Percentiles rank a stretch among this genome's conserved stretches.
Evolutionary conservation across 2,329 filamentous ascomycete species (phyloP).

Genomic region (Diplocarpon mali): DNA sequence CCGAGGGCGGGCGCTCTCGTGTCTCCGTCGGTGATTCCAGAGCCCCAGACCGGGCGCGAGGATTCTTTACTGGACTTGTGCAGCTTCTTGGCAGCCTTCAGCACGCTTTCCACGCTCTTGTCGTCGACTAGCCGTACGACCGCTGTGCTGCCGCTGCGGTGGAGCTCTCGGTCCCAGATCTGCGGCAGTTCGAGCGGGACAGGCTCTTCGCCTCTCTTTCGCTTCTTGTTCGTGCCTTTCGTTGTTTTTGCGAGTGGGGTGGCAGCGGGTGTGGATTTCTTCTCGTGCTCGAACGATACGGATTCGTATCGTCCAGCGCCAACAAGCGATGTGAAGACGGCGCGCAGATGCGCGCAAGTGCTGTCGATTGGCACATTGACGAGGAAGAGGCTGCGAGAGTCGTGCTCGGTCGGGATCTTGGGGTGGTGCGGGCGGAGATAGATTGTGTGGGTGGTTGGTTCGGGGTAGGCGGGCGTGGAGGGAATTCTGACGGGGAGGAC

Average conservation of each 20-base stretch:
- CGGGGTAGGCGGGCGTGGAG: slow-evolving; percentile 45
- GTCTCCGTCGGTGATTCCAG: slow-evolving; percentile 35
- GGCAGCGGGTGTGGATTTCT: slow-evolving; percentile 26
- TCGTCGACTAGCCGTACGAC: slow-evolving; percentile 77
- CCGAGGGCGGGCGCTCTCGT: slow-evolving; percentile 45
- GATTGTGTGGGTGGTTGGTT: slow-evolving; percentile 63
- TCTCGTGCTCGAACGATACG: slow-evolving; percentile 61
- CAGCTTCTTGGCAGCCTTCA: slow-evolving; percentile 62
- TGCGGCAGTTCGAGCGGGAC: slow-evolving; percentile 54
- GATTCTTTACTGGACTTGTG: slow-evolving; percentile 44
- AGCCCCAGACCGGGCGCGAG: slow-evolving; percentile 58
- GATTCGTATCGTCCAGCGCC: slow-evolving; percentile 69
- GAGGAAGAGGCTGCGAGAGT: slow-evolving; percentile 75
- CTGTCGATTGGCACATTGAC: slow-evolving; percentile 82
- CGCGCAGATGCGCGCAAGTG: slow-evolving; percentile 64
- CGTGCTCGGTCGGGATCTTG: slow-evolving; percentile 61
- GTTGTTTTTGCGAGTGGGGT: not conserved
- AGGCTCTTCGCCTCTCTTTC: slow-evolving; percentile 42
- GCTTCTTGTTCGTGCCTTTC: slow-evolving; percentile 35
- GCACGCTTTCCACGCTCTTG: slow-evolving; percentile 60
- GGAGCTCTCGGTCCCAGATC: slow-evolving; percentile 62
- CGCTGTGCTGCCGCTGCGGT: slow-evolving; percentile 65
- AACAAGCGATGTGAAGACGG: slow-evolving; percentile 63
- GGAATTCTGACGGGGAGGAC: slow-evolving; percentile 25
- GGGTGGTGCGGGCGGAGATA: slow-evolving; percentile 79